Evolutionary conservation across 208 protist species (phyloP).

Genomic region (Leishmania mexicana): DNA sequence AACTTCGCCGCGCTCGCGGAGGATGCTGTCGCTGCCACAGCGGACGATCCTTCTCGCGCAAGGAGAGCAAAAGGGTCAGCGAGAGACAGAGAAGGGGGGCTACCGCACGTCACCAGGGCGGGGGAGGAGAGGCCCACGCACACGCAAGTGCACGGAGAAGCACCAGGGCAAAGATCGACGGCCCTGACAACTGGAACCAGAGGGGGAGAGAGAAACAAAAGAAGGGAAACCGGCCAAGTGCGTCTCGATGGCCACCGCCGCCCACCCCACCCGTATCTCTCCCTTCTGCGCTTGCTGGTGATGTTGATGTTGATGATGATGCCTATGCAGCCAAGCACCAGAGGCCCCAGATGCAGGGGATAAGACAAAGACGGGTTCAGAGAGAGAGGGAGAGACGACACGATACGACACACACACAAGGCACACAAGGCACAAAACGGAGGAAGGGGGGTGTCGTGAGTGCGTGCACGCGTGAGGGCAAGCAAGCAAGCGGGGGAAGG

Average conservation of each 20-base stretch:
- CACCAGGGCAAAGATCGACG: not conserved
- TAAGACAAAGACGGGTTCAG: too few species aligned
- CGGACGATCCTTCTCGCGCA: not conserved
- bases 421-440: too few species aligned
- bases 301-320: too few species aligned
- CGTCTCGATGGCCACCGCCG: not conserved
- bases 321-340: too few species aligned
- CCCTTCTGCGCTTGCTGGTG: too few species aligned
- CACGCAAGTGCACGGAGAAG: not conserved
- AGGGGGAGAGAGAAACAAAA: conserved; percentile 5
- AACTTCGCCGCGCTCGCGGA: not conserved
- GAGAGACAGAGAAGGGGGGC: not conserved
- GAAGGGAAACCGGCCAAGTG: conserved; percentile 1
- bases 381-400: not conserved
- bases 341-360: too few species aligned
- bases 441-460: not conserved
- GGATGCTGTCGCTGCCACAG: conserved; percentile 6
- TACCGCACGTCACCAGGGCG: too few species aligned
- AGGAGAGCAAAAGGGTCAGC: not conserved
- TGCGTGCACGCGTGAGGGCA: too few species aligned
- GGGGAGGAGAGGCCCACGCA: not conserved
- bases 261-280: too few species aligned
- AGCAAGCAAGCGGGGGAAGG: too few species aligned
- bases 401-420: too few species aligned
- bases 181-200: not conserved